Evolutionary conservation across 345 rosid species (phyloP).

Genomic region (Cochlearia excelsa): DNA sequence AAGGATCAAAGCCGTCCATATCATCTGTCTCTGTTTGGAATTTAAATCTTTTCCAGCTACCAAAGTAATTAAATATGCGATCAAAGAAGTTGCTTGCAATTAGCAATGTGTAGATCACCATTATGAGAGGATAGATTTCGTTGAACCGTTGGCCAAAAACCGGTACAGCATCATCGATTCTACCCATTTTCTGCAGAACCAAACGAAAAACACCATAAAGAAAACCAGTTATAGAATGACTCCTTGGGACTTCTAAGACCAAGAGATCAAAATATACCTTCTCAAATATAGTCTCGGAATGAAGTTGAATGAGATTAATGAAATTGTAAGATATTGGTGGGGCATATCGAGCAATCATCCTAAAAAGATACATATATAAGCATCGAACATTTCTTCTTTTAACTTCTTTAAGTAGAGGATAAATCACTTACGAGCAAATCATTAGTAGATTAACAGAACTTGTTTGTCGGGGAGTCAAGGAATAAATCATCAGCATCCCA

Average conservation of each 20-base stretch:
- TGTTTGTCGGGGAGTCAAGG: constrained; percentile 92
- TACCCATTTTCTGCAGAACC: constrained; percentile 87
- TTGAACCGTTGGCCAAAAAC: constrained; percentile 82
- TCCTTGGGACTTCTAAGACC: constrained; percentile 4
- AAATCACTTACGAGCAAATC: constrained; percentile 91
- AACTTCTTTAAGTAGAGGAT: neutral
- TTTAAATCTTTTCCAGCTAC: constrained; percentile 87
- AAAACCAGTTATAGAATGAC: constrained; percentile 14
- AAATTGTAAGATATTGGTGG: constrained; percentile 96
- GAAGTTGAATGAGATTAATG: constrained; percentile 85
- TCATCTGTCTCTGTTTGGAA: constrained; percentile 85
- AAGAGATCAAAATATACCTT: constrained; percentile 44
- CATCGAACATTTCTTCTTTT: neutral
- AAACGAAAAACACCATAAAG: constrained; percentile 15
- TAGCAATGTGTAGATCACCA: constrained; percentile 89
- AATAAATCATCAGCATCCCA: constrained; percentile 98
- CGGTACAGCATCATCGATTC: constrained; percentile 78
- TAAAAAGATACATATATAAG: constrained; percentile 32
- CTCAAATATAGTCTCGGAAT: constrained; percentile 70
- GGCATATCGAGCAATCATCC: constrained; percentile 99
- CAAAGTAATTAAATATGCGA: constrained; percentile 81
- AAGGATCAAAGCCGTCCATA: constrained; percentile 89
- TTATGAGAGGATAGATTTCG: constrained; percentile 90
- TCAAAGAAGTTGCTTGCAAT: constrained; percentile 94
- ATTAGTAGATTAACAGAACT: constrained; percentile 95